Evolutionary conservation across 1,139 yeast genomes (phyloP).

Genomic region (Nematodospora anomalae): DNA sequence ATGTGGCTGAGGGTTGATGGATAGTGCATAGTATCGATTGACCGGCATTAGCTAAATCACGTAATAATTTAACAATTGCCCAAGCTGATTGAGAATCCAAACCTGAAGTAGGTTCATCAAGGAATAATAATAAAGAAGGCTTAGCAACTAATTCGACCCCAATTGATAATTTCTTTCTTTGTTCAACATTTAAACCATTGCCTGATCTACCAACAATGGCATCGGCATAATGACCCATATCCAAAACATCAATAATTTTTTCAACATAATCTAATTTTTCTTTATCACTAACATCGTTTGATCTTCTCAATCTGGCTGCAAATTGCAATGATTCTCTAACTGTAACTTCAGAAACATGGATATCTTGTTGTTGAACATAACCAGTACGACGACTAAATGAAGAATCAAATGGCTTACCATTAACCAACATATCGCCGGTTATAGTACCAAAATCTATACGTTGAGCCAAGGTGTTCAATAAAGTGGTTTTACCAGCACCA

Average conservation of each 20-base stretch:
- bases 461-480: constrained; percentile 59
- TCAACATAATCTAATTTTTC: constrained; percentile 57
- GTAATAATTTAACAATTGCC: constrained; percentile 76
- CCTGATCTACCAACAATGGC: constrained; percentile 59
- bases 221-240: constrained; percentile 63
- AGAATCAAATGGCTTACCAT: constrained; percentile 52
- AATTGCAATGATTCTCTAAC: constrained; percentile 62
- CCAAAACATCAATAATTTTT: constrained; percentile 53
- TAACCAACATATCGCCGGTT: constrained; percentile 64
- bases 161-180: constrained; percentile 63
- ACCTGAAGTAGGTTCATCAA: constrained; percentile 94
- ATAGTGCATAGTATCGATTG: constrained; percentile 84
- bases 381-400: constrained; percentile 63
- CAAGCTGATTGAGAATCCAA: constrained; percentile 91
- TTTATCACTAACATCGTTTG: constrained; percentile 32
- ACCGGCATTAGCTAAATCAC: constrained; percentile 73
- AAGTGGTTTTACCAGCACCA: constrained; percentile 70
- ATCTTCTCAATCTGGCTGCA: constrained; percentile 61
- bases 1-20: constrained; percentile 79
- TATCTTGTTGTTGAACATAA: constrained; percentile 65
- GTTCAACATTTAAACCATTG: constrained; percentile 64
- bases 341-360: constrained; percentile 56
- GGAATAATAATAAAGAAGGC: constrained; percentile 74
- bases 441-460: constrained; percentile 59
- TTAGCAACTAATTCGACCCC: constrained; percentile 89